Base-by-base conservation (phyloP, 2,329 filamentous ascomycete species). In the Diaporthe amygdali region DNA sequence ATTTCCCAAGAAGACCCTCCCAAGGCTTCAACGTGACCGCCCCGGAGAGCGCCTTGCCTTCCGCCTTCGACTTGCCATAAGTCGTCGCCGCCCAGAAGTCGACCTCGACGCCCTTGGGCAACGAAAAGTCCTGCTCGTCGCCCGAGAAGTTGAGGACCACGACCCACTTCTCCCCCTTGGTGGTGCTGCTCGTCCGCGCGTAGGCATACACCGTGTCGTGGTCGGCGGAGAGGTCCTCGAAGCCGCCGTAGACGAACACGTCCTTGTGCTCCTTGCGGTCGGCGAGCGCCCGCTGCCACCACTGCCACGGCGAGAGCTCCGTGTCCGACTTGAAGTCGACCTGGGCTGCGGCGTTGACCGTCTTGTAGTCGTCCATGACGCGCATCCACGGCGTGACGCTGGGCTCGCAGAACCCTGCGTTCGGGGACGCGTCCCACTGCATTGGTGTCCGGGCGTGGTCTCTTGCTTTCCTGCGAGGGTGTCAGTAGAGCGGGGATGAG, bases 371-470 rank as follows among this genome's bases (percentile, higher is more conserved):
- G 78, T 90, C 91, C 77, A 90, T 87, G 69, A 91, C 88, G 77
- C 93, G 91, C 47, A 94, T 94, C 93, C 93, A 95, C 2, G 92
- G 91, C 2, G 82, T 82, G 41, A 66, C 52, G 8, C 39, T 32
- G 1, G 51, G 17, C 4, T 37, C n/a, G 0, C 91, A 90, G 81
- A 94, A 95, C 14, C 93, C 92, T 0, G 84, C 91, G 72, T 94
- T 87, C 0, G 81, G 76, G 1, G 81, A 82, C n/a, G 80, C 76
- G 73, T 90, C 85, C 92, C 93, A 95, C 77, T 94, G 92, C 80
- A 95, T 91, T 0, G 92, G 92, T 0, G 91, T 90, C 55, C 93
- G 86, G 9, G 89, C 90, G 78, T 95, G 93, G 79, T 95, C 93
- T 27, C 92, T 81, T 71, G 70, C 70, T 69, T 71, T 71, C 2